phyloP scores from a whole-genome alignment of 805 yeast genomes.

The Candida argentea region DNA sequence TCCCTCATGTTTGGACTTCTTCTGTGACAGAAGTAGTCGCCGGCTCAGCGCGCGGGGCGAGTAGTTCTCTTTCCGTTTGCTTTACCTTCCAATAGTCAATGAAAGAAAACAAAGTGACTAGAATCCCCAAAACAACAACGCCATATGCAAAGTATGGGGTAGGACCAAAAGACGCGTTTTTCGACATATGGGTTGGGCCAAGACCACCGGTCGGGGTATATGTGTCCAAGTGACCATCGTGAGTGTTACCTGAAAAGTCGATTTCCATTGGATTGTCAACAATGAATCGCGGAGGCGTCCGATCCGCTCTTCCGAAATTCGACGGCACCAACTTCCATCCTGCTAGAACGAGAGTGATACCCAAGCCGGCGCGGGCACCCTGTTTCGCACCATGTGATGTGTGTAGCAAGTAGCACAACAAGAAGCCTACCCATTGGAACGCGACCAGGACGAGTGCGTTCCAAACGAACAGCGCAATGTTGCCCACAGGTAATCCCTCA shows the following conservation, averaged over 20 bases:
- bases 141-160: conserved; percentile 51
- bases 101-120: conserved; percentile 57
- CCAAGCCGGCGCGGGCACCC: conserved; percentile 89
- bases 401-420: conserved; percentile 81
- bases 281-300: conserved; percentile 21
- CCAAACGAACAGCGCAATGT: conserved; percentile 82
- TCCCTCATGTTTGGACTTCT: too few species aligned
- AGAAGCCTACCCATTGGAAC: conserved; percentile 89
- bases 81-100: conserved; percentile 67
- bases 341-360: conserved; percentile 67
- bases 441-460: conserved; percentile 80
- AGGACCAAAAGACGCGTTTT: conserved; percentile 47
- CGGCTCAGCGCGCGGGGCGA: conserved; percentile 28
- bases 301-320: conserved; percentile 28
- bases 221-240: too few species aligned
- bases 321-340: conserved; percentile 35
- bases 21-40: conserved; percentile 5
- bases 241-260: conserved; percentile 23
- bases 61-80: conserved; percentile 57
- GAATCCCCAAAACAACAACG: conserved; percentile 57
- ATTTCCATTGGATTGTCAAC: conserved; percentile 25
- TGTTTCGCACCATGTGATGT: conserved; percentile 96
- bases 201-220: conserved; percentile 10
- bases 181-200: conserved; percentile 27
- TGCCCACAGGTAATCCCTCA: conserved; percentile 94